Evolutionary conservation across 108 stramenopile species (phyloP).

Genomic region (Thalassiosira profunda): DNA sequence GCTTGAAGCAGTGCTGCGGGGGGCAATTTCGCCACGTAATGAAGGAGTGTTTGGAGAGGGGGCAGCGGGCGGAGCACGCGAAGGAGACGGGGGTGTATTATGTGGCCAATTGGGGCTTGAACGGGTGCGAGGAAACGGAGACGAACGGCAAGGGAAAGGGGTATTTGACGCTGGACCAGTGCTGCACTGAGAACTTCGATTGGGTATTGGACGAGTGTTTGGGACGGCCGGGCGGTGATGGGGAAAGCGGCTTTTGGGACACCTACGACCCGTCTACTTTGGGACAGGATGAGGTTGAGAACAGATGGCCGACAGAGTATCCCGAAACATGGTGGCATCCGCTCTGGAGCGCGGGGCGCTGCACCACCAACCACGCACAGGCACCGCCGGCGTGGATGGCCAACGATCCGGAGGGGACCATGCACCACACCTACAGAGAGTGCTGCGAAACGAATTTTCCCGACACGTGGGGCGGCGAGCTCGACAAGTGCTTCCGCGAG

Average conservation of each 20-base stretch:
- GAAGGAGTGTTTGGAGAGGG: no score
- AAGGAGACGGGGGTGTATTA: background rate
- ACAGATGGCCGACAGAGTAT: background rate
- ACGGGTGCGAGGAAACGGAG: background rate
- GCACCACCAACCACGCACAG: background rate
- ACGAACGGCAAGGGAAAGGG: background rate
- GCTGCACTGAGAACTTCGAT: background rate
- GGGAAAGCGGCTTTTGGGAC: background rate
- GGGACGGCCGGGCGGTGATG: background rate
- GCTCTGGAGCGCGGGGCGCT: background rate
- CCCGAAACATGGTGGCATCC: conserved; percentile 2
- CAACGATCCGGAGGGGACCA: background rate
- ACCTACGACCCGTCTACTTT: background rate
- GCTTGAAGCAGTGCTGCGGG: no score
- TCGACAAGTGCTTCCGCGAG: background rate
- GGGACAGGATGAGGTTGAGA: conserved; percentile 4
- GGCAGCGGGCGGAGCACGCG: background rate
- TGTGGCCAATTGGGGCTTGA: background rate
- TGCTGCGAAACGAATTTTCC: conserved; percentile 12
- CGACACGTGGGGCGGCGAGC: background rate
- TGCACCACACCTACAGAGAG: conserved; percentile 1
- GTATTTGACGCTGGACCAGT: background rate
- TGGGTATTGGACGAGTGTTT: background rate
- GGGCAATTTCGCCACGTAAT: no score
- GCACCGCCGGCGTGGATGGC: conserved; percentile 7